Evolutionary conservation across 2,329 filamentous ascomycete species (phyloP), one percentile per base, ranked within the genome.

Genomic region (Sporothrix sp.): DNA sequence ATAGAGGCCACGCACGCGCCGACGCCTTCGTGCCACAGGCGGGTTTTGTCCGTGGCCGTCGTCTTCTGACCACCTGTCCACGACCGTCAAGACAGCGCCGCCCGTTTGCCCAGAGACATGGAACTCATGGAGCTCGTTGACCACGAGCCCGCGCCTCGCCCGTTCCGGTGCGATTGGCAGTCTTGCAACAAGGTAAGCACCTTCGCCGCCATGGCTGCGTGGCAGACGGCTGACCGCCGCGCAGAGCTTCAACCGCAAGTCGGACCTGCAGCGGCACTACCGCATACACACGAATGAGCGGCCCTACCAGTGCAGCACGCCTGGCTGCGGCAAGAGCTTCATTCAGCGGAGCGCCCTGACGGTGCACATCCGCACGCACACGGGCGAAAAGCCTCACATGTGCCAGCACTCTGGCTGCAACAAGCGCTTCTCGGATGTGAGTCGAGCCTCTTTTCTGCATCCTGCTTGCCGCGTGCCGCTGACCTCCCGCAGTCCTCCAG

Each of bases 321-420:
- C 71, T 8, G 77, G 74, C 6, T 85, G 82, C 60, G 78, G 78
- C 39, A 85, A 85, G 67, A 81, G 78, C 64, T 85, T 85, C 63
- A 85, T 85, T 56, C 82, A 85, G 60, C 71, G 81, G 54, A 85
- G 81, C 63, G 82, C 82, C 35, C 65, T 85, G 57, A 85, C 81
- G 3, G 82, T 85, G 36, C 82, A 86, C 62, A 82, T 81, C 51
- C 76, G 82, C 56, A 85, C 81, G 11, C 82, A 98, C 69, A 98
- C 91, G 0, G 93, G 91, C 62, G 82, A 85, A 68, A 86, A 85
- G 65, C 82, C 82, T 52, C 81, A 85, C 58, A 74, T 79, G 58
- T 86, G 82, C 60, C 74, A 81, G 60, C 76, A 82, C 56, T 66
- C 75, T 23, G 80, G 78, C 18, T 85, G 82, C 59, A 78, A 76